These are phyloP conservation scores for Lactifluus pinguis DNA, from an alignment of 768 basidiomycete species.

Conservation along the genomic window DNA sequence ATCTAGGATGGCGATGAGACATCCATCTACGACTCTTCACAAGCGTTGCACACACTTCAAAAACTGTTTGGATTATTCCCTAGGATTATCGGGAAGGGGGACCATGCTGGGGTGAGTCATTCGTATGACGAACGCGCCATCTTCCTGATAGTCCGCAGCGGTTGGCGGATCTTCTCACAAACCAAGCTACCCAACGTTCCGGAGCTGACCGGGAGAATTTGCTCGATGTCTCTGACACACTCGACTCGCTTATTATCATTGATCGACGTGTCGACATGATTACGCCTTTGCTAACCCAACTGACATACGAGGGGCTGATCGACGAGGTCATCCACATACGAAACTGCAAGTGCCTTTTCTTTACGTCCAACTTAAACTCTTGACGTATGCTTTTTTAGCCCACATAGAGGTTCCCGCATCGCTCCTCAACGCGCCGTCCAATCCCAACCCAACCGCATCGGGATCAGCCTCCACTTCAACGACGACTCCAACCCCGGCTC, in stretches of 20 bases:
- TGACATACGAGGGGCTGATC: constrained; percentile 93
- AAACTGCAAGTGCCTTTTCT: constrained; percentile 54
- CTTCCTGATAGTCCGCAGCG: constrained; percentile 38
- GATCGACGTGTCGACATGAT: constrained; percentile 93
- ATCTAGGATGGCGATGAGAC: constrained; percentile 88
- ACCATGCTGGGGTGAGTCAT: constrained; percentile 60
- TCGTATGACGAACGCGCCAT: neutral
- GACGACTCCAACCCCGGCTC: constrained; percentile 36
- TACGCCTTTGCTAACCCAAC: constrained; percentile 87
- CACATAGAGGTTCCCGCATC: constrained; percentile 75
- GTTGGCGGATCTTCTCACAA: constrained; percentile 61
- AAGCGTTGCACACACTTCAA: constrained; percentile 78
- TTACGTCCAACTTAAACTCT: neutral
- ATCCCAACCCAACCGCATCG: constrained; percentile 28
- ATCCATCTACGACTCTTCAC: constrained; percentile 77
- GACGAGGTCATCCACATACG: constrained; percentile 88
- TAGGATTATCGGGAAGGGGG: constrained; percentile 87
- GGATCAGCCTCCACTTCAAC: constrained; percentile 34
- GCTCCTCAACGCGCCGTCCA: constrained; percentile 48
- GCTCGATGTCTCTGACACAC: constrained; percentile 42
- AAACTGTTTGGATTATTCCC: constrained; percentile 84
- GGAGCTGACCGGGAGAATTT: constrained; percentile 33
- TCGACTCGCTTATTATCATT: constrained; percentile 83
- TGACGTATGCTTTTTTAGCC: constrained; percentile 33
- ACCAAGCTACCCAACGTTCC: constrained; percentile 40